phyloP scores from a whole-genome alignment of 106 monocot genomes.

The Chionographis japonica region DNA sequence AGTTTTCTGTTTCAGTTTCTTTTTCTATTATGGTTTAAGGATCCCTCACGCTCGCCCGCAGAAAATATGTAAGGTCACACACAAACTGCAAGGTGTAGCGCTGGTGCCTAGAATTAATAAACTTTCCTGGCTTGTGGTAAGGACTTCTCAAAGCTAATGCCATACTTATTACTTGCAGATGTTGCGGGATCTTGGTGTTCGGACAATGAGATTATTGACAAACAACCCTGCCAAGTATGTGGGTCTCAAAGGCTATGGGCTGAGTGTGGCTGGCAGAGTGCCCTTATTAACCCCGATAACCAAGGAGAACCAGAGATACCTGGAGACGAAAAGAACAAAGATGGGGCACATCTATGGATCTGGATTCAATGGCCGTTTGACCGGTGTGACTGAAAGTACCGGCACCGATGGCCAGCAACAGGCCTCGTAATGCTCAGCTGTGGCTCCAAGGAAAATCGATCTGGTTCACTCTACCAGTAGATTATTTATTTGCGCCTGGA shows the following conservation, averaged over 20 bases:
- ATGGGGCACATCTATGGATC: constrained; percentile 91
- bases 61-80: no score
- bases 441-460: no score
- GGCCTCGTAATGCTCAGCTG: constrained; percentile 4
- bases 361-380: constrained; percentile 38
- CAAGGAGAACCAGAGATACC: constrained; percentile 76
- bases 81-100: no score
- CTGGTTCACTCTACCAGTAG: no score
- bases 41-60: no score
- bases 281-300: constrained; percentile 86
- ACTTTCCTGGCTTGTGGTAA: no score
- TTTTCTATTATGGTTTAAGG: not conserved
- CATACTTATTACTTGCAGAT: constrained; percentile 44
- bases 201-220: constrained; percentile 86
- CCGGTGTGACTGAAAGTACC: not conserved
- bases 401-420: constrained; percentile 4
- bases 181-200: constrained; percentile 80
- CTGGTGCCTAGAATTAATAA: no score
- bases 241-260: constrained; percentile 86
- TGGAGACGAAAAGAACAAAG: constrained; percentile 80
- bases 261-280: constrained; percentile 72
- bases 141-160: not conserved
- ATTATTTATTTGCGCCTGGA: no score
- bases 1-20: no score
- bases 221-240: constrained; percentile 91